phyloP scores from a whole-genome alignment of 2,329 filamentous ascomycete genomes.

The Rasamsonia emersonii region DNA sequence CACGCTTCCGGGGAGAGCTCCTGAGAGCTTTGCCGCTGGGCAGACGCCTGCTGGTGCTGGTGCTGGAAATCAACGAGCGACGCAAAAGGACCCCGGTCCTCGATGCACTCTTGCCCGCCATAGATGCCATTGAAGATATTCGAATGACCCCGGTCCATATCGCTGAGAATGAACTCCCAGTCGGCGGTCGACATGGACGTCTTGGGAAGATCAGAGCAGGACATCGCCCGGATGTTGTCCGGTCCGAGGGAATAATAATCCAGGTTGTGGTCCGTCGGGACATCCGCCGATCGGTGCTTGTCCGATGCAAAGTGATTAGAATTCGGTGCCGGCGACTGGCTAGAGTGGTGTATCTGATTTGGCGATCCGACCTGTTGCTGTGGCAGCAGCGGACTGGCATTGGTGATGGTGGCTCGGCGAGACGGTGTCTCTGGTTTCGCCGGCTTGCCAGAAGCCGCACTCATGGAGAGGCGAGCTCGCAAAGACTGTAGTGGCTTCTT shows the following conservation, averaged over 20 bases:
- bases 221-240: constrained; percentile 19
- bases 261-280: constrained; percentile 35
- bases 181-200: constrained; percentile 54
- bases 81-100: constrained; percentile 27
- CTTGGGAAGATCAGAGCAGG: constrained; percentile 38
- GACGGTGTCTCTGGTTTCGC: not conserved
- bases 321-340: constrained; percentile 14
- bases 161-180: constrained; percentile 74
- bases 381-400: not conserved
- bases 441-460: not conserved
- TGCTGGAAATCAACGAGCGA: constrained; percentile 23
- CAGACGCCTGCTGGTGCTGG: constrained; percentile 16
- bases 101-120: constrained; percentile 32
- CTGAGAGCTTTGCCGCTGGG: constrained; percentile 18
- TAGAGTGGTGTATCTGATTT: constrained; percentile 25
- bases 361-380: constrained; percentile 20
- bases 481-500: constrained; percentile 28
- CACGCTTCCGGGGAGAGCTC: constrained; percentile 31
- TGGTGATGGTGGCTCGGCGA: not conserved
- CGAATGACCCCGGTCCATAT: constrained; percentile 67
- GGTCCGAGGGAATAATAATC: constrained; percentile 47
- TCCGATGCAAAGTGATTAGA: constrained; percentile 13
- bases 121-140: constrained; percentile 61
- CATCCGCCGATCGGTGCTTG: constrained; percentile 11
- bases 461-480: constrained; percentile 18